Evolutionary conservation across 139 green algal species (phyloP).

Genomic region (Chlorella sp.): DNA sequence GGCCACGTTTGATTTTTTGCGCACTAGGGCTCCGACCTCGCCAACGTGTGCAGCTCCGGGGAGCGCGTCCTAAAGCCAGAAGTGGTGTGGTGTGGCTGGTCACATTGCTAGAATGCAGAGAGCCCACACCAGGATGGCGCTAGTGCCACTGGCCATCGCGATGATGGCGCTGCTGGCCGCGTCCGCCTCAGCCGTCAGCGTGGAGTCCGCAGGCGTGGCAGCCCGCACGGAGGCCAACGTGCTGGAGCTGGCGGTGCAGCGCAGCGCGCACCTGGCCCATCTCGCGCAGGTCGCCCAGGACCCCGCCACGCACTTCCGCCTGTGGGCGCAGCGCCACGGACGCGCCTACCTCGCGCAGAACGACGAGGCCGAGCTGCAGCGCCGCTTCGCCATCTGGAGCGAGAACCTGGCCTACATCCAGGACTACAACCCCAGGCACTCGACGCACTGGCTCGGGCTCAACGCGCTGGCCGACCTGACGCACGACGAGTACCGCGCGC

Average conservation of each 20-base stretch:
- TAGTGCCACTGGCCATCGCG: too few species aligned
- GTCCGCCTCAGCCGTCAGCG: too few species aligned
- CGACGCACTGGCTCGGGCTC: slow-evolving; percentile 69
- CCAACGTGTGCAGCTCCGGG: too few species aligned
- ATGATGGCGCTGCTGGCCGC: too few species aligned
- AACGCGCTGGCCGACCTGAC: slow-evolving; percentile 82
- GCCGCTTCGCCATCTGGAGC: slow-evolving; percentile 65
- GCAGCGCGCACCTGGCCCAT: not conserved
- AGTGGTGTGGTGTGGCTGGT: too few species aligned
- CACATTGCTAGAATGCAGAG: too few species aligned
- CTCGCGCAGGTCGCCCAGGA: not conserved
- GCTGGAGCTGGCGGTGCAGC: not conserved
- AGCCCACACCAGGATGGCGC: too few species aligned
- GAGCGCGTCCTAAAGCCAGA: too few species aligned
- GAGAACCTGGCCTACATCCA: slow-evolving; percentile 77
- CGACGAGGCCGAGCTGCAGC: not conserved
- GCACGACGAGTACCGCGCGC: slow-evolving; percentile 71
- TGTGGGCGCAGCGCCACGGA: not conserved
- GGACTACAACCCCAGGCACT: slow-evolving; percentile 62
- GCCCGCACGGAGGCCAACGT: too few species aligned
- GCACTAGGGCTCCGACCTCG: too few species aligned
- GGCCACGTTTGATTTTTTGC: too few species aligned
- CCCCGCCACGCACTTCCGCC: not conserved
- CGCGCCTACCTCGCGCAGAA: not conserved
- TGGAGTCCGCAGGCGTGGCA: too few species aligned